phyloP scores from a whole-genome alignment of 306 rosid genomes.

The Quercus bicolor region DNA sequence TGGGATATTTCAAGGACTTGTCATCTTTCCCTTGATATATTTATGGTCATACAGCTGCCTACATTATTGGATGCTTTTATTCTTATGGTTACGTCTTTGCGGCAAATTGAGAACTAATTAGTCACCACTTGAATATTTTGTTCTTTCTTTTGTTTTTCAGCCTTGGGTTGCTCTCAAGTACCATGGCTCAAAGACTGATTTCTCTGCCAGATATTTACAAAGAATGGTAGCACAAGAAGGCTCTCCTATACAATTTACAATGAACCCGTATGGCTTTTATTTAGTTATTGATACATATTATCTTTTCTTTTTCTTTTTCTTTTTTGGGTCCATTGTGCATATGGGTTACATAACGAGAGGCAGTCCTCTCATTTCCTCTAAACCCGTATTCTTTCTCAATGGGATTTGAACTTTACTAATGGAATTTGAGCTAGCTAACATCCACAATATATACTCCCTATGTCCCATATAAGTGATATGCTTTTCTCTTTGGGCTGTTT shows the following conservation, averaged over 20 bases:
- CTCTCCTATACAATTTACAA: conserved; percentile 61
- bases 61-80: background rate
- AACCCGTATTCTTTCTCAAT: background rate
- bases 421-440: too few species aligned
- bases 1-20: background rate
- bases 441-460: too few species aligned
- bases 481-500: too few species aligned
- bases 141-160: conserved; percentile 38
- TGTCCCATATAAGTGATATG: too few species aligned
- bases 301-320: too few species aligned
- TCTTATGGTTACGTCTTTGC: background rate
- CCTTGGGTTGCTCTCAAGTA: conserved; percentile 79
- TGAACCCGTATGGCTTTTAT: conserved; percentile 58
- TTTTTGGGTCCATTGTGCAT: background rate
- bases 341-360: background rate
- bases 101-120: background rate
- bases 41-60: background rate
- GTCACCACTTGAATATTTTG: background rate
- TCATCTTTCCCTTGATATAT: background rate
- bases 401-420: background rate
- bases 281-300: background rate
- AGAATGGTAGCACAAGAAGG: conserved; percentile 58
- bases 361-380: background rate
- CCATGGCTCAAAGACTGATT: conserved; percentile 72
- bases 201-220: conserved; percentile 57